Percentiles rank a stretch among this genome's conserved stretches.
Evolutionary conservation across 805 yeast species (phyloP).

Genomic region (Priceomyces melissophilus): DNA sequence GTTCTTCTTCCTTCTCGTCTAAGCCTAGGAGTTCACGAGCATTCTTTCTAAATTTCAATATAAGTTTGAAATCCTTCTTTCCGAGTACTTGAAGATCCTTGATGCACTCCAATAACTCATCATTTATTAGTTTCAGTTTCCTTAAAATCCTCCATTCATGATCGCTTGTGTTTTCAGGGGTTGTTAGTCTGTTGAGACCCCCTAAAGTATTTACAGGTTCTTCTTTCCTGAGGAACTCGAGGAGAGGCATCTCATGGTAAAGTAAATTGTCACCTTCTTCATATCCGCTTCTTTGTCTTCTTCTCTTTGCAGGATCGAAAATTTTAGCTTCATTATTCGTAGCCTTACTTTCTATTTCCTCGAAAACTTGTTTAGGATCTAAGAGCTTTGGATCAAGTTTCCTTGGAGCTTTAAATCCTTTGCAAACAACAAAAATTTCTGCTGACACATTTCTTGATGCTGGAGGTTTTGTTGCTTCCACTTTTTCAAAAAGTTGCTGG

Average conservation of each 20-base stretch:
- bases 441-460: constrained; percentile 99
- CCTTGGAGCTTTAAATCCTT: constrained; percentile 94
- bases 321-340: constrained; percentile 84
- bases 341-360: constrained; percentile 70
- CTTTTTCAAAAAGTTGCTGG: constrained; percentile 91
- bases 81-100: constrained; percentile 93
- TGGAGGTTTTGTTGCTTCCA: constrained; percentile 98
- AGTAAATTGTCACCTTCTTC: constrained; percentile 84
- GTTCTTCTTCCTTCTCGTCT: constrained; percentile 50
- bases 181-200: constrained; percentile 60
- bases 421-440: constrained; percentile 96
- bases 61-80: constrained; percentile 82
- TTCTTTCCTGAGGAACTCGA: constrained; percentile 78
- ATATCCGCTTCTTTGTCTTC: constrained; percentile 92
- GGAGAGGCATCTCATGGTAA: constrained; percentile 66
- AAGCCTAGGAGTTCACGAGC: constrained; percentile 77
- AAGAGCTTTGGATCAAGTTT: constrained; percentile 87
- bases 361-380: constrained; percentile 92
- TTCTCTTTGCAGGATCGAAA: constrained; percentile 89
- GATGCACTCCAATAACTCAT: constrained; percentile 76
- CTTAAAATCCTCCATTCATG: constrained; percentile 70
- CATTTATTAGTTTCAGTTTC: constrained; percentile 72
- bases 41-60: constrained; percentile 84
- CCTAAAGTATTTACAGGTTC: constrained; percentile 87
- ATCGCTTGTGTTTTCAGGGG: constrained; percentile 43